These are phyloP conservation scores for Stemphylium lycopersici DNA, from an alignment of 2,329 filamentous ascomycete species.

Conservation along the genomic window DNA sequence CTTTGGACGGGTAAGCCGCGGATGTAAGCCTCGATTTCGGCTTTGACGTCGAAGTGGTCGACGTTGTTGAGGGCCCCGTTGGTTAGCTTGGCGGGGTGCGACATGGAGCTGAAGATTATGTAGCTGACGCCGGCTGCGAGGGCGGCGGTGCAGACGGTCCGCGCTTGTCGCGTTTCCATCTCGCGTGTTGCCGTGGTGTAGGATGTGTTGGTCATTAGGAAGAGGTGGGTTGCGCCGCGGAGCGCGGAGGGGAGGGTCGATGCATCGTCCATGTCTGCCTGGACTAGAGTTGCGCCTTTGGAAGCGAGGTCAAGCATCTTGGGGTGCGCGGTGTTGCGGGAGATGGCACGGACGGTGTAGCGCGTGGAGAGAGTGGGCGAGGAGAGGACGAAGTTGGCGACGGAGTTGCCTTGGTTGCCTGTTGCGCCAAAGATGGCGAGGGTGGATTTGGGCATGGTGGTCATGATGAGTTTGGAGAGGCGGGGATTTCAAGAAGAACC, in stretches of 20 bases:
- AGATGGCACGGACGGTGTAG: conserved; percentile 61
- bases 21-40: conserved; percentile 62
- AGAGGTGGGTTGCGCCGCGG: conserved; percentile 30
- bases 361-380: conserved; percentile 49
- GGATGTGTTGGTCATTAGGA: conserved; percentile 38
- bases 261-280: conserved; percentile 57
- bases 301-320: conserved; percentile 53
- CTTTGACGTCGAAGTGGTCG: conserved; percentile 64
- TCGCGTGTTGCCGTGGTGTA: conserved; percentile 31
- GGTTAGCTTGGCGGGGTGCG: conserved; percentile 33
- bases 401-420: conserved; percentile 62
- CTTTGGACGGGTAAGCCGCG: conserved; percentile 55
- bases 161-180: conserved; percentile 36
- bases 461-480: no score
- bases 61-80: conserved; percentile 45
- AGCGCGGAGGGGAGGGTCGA: conserved; percentile 32
- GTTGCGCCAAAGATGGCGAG: conserved; percentile 43
- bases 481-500: neutral
- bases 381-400: conserved; percentile 55
- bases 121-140: conserved; percentile 45
- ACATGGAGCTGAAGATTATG: conserved; percentile 49
- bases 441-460: conserved; percentile 4
- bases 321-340: conserved; percentile 56
- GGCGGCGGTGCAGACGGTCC: conserved; percentile 38
- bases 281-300: conserved; percentile 59